Percentiles rank a stretch among this genome's conserved stretches.
Evolutionary conservation across 768 basidiomycete species (phyloP).

Genomic region (Collybiopsis luxurians): DNA sequence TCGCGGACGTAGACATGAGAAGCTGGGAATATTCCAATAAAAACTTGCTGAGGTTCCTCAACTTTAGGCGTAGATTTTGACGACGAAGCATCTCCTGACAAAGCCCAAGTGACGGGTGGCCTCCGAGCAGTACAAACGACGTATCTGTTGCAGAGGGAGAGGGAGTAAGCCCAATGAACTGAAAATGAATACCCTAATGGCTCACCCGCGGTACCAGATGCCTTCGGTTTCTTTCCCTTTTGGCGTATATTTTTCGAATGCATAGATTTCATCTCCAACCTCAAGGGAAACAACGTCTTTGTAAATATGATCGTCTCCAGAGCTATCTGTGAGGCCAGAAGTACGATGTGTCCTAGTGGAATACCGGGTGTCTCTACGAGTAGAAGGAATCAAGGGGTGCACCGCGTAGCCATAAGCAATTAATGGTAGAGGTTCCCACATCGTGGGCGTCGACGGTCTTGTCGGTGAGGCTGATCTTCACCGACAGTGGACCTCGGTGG

Average conservation of each 20-base stretch:
- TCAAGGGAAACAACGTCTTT: constrained; percentile 84
- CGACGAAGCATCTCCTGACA: constrained; percentile 46
- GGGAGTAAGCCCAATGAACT: constrained; percentile 3
- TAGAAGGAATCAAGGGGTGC: constrained; percentile 72
- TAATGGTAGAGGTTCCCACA: constrained; percentile 51
- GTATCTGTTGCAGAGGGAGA: constrained; percentile 61
- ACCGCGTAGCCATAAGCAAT: constrained; percentile 92
- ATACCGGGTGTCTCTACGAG: constrained; percentile 64
- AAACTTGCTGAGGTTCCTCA: constrained; percentile 83
- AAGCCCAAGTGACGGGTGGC: constrained; percentile 66
- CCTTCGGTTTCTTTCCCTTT: constrained; percentile 72
- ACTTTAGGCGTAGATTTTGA: constrained; percentile 56
- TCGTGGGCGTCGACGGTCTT: neutral
- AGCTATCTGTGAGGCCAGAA: constrained; percentile 63
- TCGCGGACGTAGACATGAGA: constrained; percentile 87
- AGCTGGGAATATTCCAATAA: constrained; percentile 92
- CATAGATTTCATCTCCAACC: constrained; percentile 95
- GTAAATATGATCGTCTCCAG: constrained; percentile 61
- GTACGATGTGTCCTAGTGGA: constrained; percentile 50
- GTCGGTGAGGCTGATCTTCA: neutral
- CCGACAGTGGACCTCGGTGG: neutral
- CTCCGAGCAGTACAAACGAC: constrained; percentile 81
- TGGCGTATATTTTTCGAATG: constrained; percentile 88
- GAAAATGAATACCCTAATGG: constrained; percentile 8
- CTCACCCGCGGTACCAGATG: constrained; percentile 90